Percentiles rank a stretch among this genome's conserved stretches.
Evolutionary conservation across 768 basidiomycete species (phyloP).

Genomic region (Clathrus columnatus): DNA sequence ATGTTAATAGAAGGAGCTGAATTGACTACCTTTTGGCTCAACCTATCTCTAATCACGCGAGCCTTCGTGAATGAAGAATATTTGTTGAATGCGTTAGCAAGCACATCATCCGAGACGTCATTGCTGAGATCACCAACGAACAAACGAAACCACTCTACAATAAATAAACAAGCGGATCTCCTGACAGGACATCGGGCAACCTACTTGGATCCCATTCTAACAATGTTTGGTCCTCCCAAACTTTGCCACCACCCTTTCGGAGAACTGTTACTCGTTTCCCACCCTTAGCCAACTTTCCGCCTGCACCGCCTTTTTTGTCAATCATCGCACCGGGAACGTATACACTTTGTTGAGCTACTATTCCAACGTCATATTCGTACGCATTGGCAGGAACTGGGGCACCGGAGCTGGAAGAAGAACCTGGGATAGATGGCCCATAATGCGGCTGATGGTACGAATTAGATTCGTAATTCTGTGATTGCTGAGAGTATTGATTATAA

Average conservation of each 20-base stretch:
- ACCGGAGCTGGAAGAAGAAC: constrained; percentile 57
- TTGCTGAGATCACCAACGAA: constrained; percentile 98
- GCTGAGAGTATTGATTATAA: constrained; percentile 13
- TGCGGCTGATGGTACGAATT: constrained; percentile 82
- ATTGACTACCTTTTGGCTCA: constrained; percentile 78
- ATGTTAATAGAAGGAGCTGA: not conserved
- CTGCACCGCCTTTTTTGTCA: constrained; percentile 78
- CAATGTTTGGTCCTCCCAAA: constrained; percentile 97
- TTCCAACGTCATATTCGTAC: constrained; percentile 88
- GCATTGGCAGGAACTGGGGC: constrained; percentile 84
- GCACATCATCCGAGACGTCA: constrained; percentile 93
- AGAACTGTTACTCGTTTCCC: constrained; percentile 91
- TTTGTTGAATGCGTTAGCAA: constrained; percentile 87
- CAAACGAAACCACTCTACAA: constrained; percentile 86
- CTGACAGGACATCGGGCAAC: constrained; percentile 22
- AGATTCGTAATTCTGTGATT: constrained; percentile 41
- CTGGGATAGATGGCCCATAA: constrained; percentile 60
- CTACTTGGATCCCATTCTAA: constrained; percentile 95
- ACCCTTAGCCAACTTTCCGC: constrained; percentile 80
- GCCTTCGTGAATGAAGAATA: constrained; percentile 93
- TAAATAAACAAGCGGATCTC: constrained; percentile 10
- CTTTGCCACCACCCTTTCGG: constrained; percentile 90
- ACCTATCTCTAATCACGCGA: constrained; percentile 86
- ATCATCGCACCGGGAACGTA: constrained; percentile 90
- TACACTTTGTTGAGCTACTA: constrained; percentile 83